phyloP scores from a whole-genome alignment of 2,329 filamentous ascomycete species.

The Colletotrichum sp. region DNA sequence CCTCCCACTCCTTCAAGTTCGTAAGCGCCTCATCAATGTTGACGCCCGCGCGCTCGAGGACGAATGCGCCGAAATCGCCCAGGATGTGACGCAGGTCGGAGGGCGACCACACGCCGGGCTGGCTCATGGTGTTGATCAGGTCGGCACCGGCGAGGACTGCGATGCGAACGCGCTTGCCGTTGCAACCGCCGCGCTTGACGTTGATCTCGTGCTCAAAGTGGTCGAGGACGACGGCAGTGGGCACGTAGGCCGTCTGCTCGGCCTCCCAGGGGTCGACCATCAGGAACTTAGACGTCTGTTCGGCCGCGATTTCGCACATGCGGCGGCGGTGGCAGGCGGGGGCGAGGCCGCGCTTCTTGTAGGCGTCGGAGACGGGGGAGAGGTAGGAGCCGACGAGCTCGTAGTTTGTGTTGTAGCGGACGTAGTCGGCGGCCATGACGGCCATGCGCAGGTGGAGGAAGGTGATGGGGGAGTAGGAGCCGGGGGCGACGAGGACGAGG shows the following conservation, averaged over 20 bases:
- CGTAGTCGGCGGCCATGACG: constrained; percentile 83
- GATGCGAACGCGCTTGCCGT: constrained; percentile 73
- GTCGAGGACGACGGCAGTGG: constrained; percentile 87
- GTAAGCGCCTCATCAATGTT: constrained; percentile 87
- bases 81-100: constrained; percentile 89
- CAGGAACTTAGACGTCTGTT: constrained; percentile 77
- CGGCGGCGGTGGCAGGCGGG: constrained; percentile 75
- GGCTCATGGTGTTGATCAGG: constrained; percentile 76
- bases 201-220: constrained; percentile 94
- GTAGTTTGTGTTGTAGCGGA: constrained; percentile 72
- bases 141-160: constrained; percentile 83
- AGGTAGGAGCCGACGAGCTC: constrained; percentile 88
- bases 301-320: constrained; percentile 86
- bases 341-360: constrained; percentile 83
- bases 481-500: constrained; percentile 72
- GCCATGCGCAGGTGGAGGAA: constrained; percentile 87
- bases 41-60: constrained; percentile 86
- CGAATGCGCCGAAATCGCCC: constrained; percentile 81
- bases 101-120: constrained; percentile 79
- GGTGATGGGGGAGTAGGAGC: constrained; percentile 76
- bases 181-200: constrained; percentile 75
- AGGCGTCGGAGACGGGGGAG: constrained; percentile 69
- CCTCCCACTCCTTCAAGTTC: constrained; percentile 80
- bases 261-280: constrained; percentile 93
- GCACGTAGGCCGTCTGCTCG: constrained; percentile 82